Conservation (phyloP, 805 yeast species). For the Lachancea cidri region DNA sequence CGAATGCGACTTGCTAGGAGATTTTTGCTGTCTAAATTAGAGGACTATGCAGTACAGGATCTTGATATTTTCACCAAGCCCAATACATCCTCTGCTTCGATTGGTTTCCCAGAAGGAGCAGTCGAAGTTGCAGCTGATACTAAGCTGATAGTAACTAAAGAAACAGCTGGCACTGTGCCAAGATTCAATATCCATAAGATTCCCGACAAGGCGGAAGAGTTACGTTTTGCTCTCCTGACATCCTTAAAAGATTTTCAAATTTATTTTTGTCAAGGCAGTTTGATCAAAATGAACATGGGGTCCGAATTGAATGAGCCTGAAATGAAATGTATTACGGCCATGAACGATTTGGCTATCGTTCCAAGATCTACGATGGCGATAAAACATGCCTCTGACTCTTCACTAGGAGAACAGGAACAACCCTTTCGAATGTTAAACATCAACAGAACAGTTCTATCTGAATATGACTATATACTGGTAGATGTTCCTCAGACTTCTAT, state of each 20-base stretch:
- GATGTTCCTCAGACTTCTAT: conserved; percentile 28
- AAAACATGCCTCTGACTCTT: conserved; percentile 44
- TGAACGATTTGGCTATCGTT: conserved; percentile 35
- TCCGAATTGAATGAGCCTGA: conserved; percentile 15
- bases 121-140: not conserved
- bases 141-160: not conserved
- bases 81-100: not conserved
- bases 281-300: conserved; percentile 1
- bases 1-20: conserved; percentile 56
- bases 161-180: not conserved
- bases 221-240: conserved; percentile 17
- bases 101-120: not conserved
- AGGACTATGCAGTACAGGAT: conserved; percentile 35
- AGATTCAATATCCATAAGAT: not conserved
- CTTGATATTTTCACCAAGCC: conserved; percentile 9
- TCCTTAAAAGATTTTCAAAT: conserved; percentile 11
- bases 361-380: conserved; percentile 47
- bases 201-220: not conserved
- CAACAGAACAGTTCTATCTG: conserved; percentile 34
- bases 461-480: conserved; percentile 48
- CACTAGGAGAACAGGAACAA: conserved; percentile 42
- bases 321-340: conserved; percentile 44
- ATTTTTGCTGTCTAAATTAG: conserved; percentile 51
- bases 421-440: conserved; percentile 49
- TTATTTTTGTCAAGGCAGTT: conserved; percentile 14